Evolutionary conservation across 1,284 basidiomycete genomes (phyloP), one percentile per base, ranked within the genome.

Genomic region (Agroathelia rolfsii): DNA sequence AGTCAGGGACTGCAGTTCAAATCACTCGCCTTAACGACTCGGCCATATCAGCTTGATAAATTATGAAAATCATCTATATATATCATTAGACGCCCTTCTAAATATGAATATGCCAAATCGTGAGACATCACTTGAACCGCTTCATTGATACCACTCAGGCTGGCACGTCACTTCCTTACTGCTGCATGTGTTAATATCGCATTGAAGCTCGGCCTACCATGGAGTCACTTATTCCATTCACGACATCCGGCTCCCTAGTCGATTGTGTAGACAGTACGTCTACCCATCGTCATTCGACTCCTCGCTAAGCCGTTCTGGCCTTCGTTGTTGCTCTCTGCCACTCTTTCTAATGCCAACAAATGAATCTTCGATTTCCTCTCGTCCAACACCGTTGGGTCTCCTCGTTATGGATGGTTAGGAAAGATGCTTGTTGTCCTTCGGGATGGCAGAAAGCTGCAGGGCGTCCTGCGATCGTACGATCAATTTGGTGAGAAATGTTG

Each of bases 241-340:
- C 92, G 42, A 96, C 92, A 13, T 94, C 90, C 31, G 92, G 92
- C 48, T 89, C 90, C 44, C 75, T 96, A 42, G 85, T 95, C 58
- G 92, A 95, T 71, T 89, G 88, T 59, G 93, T 96, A 64, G 92
- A 96, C 77, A 94, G 92, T 96, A 78, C 78, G 90, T 90, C 64
- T 71, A 56, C 64, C 62, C 58, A 53, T 56, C 64, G 64, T 68
- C 66, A 66, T n/a, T n/a, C n/a, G n/a, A n/a, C n/a, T n/a, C n/a
- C n/a, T n/a, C n/a, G n/a, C n/a, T n/a, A n/a, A n/a, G n/a, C n/a
- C n/a, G n/a, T n/a, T n/a, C n/a, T n/a, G n/a, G n/a, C n/a, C n/a
- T n/a, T n/a, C n/a, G n/a, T n/a, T n/a, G n/a, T n/a, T n/a, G n/a
- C 44, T 31, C 45, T 43, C 51, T 50, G 43, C 44, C 47, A 45